A percentile compares a stretch with the other conserved stretches of the same genome.
Evolutionary conservation across 345 rosid genomes (phyloP).

Genomic region (Acer negundo): DNA sequence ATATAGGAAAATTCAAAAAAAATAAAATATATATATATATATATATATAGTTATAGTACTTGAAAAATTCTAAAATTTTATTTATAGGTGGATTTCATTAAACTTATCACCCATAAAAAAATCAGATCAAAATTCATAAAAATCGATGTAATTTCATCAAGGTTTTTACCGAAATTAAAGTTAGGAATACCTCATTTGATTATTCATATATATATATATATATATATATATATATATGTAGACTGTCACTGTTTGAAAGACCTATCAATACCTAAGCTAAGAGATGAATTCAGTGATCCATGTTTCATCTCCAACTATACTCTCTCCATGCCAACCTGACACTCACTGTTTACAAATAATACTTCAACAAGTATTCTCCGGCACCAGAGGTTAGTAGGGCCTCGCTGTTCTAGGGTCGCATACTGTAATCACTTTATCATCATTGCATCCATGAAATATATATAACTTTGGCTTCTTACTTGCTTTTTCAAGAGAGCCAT

Average conservation of each 20-base stretch:
- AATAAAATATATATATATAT: too few relatives aligned
- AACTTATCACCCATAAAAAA: too few relatives aligned
- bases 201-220: too few relatives aligned
- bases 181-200: too few relatives aligned
- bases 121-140: too few relatives aligned
- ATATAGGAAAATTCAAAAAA: too few relatives aligned
- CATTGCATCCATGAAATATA: conserved; percentile 18
- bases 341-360: not conserved
- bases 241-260: not conserved
- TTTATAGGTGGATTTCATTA: too few relatives aligned
- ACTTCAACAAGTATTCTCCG: not conserved
- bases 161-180: too few relatives aligned
- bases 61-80: too few relatives aligned
- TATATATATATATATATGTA: too few relatives aligned
- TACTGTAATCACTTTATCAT: conserved; percentile 34
- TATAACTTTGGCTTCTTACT: not conserved
- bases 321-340: not conserved
- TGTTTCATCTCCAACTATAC: not conserved
- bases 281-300: not conserved
- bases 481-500: not conserved
- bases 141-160: too few relatives aligned
- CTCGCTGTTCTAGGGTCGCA: conserved; percentile 23
- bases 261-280: not conserved
- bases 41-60: too few relatives aligned
- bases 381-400: conserved; percentile 38